Base-by-base conservation (phyloP, 306 rosid genomes). In the Prunus campanulata region DNA sequence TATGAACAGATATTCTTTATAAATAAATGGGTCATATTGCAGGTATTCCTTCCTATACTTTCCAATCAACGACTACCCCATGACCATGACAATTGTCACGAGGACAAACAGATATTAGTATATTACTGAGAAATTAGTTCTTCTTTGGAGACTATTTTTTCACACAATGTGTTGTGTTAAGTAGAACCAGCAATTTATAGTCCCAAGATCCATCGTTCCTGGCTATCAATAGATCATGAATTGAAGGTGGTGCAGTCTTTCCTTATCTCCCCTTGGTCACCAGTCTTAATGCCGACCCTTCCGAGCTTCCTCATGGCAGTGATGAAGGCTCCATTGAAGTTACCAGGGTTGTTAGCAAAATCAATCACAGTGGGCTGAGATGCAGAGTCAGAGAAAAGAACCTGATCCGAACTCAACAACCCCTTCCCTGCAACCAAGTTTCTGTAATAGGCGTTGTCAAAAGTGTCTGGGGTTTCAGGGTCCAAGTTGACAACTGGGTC, bases 301-400 rank as follows among this genome's bases (percentile, higher is more conserved):
- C 95, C 96, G 3, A 94, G 97, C 85, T 87, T 89, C 81, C 70
- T 90, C 70, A 91, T 94, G 35, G 98, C 96, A 0, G 71, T 4
- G 16, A 46, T 78, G 77, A 93, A 94, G 1, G 96, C 95, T 0
- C 30, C 79, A 7, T 78, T 89, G 51, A 94, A 91, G 0, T 77
- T 79, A 1, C 61, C 75, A 0, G 79, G 66, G 51, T 49, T 83
- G 42, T 87, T 91, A 0, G 96, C 95, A 49, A 90, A 94, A 22
- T 81, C 78, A 8, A 62, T 71, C 35, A 91, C 91, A 16, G 85
- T 87, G 1, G 84, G 44, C 80, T 63, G 64, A 0, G 96, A 88
- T 1, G 74, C 63, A 11, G 81, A 11, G 30, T 83, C 86, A 1
- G 82, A 66, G 64, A 86, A 91, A 42, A 94, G 85, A 27, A 82